A percentile compares a stretch with the other conserved stretches of the same genome.
These are phyloP conservation scores for Heteromeles arbutifolia DNA, from an alignment of 306 rosid species.

Conservation along the genomic window DNA sequence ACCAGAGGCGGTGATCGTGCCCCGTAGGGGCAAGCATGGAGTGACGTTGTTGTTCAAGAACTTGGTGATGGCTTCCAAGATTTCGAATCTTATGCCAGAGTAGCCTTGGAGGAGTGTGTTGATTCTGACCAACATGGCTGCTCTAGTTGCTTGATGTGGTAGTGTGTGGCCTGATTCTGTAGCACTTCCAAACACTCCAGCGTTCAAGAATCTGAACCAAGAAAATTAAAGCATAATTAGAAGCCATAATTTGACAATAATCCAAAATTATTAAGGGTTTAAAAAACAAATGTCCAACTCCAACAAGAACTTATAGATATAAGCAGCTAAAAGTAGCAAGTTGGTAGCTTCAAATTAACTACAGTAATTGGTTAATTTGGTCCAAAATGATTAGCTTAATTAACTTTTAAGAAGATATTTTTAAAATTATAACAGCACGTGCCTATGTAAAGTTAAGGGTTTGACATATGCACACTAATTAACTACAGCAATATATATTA, in stretches of 20 bases:
- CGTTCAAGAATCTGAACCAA: slow-evolving; percentile 65
- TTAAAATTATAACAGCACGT: too few relatives aligned
- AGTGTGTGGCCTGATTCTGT: slow-evolving; percentile 58
- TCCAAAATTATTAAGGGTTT: neutral
- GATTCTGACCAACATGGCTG: slow-evolving; percentile 79
- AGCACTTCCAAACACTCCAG: slow-evolving; percentile 78
- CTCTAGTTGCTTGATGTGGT: slow-evolving; percentile 73
- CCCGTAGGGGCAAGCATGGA: slow-evolving; percentile 80
- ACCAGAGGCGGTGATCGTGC: slow-evolving; percentile 78
- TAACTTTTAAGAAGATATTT: too few relatives aligned
- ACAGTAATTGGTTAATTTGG: neutral
- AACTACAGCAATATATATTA: neutral
- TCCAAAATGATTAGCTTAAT: too few relatives aligned
- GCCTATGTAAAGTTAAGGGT: too few relatives aligned
- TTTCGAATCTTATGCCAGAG: slow-evolving; percentile 86
- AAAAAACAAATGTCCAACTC: neutral
- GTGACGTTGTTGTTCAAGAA: slow-evolving; percentile 62
- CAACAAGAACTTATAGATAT: neutral
- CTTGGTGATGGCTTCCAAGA: slow-evolving; percentile 71
- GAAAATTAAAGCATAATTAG: neutral
- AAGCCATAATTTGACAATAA: neutral
- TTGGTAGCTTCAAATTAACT: neutral
- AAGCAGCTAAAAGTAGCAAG: too few relatives aligned
- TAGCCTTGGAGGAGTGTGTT: slow-evolving; percentile 94
- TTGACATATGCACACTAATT: neutral